phyloP scores from a whole-genome alignment of 1,139 yeast genomes.

The Sugiyamaella castrensis region DNA sequence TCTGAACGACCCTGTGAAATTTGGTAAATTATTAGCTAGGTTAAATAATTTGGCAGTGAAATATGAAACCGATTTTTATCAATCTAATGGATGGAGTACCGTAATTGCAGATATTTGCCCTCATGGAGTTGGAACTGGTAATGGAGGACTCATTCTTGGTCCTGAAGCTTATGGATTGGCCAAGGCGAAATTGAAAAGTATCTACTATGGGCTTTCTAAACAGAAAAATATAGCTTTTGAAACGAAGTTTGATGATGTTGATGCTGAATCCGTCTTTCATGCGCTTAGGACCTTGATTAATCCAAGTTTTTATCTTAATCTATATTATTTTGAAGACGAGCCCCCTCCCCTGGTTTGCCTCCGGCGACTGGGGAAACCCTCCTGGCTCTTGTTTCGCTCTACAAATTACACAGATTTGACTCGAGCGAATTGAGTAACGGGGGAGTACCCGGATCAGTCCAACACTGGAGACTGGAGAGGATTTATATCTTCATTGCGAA shows the following conservation, averaged over 20 bases:
- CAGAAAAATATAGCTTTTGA: conserved; percentile 9
- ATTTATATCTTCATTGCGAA: too few relatives aligned
- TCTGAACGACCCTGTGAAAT: conserved; percentile 8
- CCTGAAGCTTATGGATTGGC: conserved; percentile 9
- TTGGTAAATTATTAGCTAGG: conserved; percentile 4
- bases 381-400: too few relatives aligned
- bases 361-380: too few relatives aligned
- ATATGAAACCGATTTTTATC: background rate
- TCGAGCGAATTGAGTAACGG: too few relatives aligned
- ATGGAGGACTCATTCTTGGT: conserved; percentile 11
- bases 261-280: too few relatives aligned
- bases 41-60: conserved; percentile 4
- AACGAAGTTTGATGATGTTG: background rate
- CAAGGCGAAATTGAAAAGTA: background rate
- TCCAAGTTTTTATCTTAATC: too few relatives aligned
- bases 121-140: conserved; percentile 11
- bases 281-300: too few relatives aligned
- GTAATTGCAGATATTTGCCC: conserved; percentile 9
- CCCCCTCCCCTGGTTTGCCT: too few relatives aligned
- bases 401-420: too few relatives aligned
- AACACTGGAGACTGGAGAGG: too few relatives aligned
- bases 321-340: too few relatives aligned
- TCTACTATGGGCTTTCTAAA: background rate
- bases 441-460: too few relatives aligned
- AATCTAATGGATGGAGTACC: conserved; percentile 5